phyloP scores from a whole-genome alignment of 176 grass and related monocot species.

The Oryza longistaminata region DNA sequence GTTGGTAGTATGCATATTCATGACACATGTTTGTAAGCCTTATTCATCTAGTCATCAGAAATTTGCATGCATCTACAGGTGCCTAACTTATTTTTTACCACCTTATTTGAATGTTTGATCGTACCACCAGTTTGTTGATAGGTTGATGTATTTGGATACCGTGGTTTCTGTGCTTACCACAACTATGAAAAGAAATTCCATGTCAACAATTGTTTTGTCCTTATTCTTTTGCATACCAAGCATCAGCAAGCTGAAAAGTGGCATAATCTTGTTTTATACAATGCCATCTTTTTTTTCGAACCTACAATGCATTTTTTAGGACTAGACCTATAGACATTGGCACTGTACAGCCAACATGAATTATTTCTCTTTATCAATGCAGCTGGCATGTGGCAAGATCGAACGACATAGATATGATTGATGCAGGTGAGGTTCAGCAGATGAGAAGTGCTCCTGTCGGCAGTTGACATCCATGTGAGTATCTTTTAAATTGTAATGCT shows the following conservation, averaged over 20 bases:
- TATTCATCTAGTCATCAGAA: constrained; percentile 12
- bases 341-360: constrained; percentile 15
- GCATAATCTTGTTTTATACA: not conserved
- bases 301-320: not conserved
- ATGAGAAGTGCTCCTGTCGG: constrained; percentile 28
- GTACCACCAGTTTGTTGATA: not conserved
- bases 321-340: constrained; percentile 18
- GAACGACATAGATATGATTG: constrained; percentile 30
- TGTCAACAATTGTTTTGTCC: not conserved
- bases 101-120: not conserved
- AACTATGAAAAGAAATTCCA: constrained; percentile 23
- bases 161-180: not conserved
- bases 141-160: constrained; percentile 31
- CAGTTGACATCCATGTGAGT: constrained; percentile 44
- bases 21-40: not conserved
- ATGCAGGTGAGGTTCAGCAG: constrained; percentile 34
- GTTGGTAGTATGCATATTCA: constrained; percentile 24
- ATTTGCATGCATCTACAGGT: not conserved
- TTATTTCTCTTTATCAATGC: constrained; percentile 27
- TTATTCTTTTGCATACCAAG: not conserved
- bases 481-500: constrained; percentile 12
- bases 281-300: not conserved
- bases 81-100: constrained; percentile 6
- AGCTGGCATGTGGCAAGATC: constrained; percentile 24
- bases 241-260: not conserved